These are phyloP conservation scores for Phialocephala subalpina DNA, from an alignment of 2,329 filamentous ascomycete genomes.

Conservation along the genomic window DNA sequence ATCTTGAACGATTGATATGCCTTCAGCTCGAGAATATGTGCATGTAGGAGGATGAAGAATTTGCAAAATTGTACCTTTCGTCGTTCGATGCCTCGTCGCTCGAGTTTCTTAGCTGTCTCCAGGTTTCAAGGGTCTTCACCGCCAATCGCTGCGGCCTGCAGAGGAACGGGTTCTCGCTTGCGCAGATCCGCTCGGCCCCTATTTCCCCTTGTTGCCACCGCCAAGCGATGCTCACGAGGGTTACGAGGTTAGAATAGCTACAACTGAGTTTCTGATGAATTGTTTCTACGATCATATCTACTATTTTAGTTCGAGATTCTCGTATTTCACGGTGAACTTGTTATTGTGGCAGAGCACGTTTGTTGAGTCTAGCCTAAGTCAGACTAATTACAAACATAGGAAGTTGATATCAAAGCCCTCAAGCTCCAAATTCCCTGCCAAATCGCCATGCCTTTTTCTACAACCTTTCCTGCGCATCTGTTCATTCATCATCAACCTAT, in stretches of 20 bases:
- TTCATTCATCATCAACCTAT: neutral
- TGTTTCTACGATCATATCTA: neutral
- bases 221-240: neutral
- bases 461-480: neutral
- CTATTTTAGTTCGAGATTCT: neutral
- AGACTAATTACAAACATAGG: slow-evolving; percentile 8
- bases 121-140: slow-evolving; percentile 5
- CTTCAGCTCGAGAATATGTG: slow-evolving; percentile 14
- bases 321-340: neutral
- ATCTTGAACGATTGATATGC: slow-evolving; percentile 30
- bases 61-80: neutral
- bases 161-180: neutral
- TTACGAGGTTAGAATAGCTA: too few species aligned
- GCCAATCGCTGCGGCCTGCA: neutral
- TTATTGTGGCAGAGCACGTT: slow-evolving; percentile 4
- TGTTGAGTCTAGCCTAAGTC: slow-evolving; percentile 9
- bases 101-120: neutral
- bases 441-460: neutral
- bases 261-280: neutral
- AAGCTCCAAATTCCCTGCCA: neutral
- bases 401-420: slow-evolving; percentile 6
- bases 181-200: slow-evolving; percentile 4
- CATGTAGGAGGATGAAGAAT: neutral
- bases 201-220: neutral
- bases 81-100: neutral